Percentiles rank a stretch among this genome's conserved stretches.
phyloP scores from a whole-genome alignment of 495 filamentous ascomycete species.

The Lasiosphaeria miniovina region DNA sequence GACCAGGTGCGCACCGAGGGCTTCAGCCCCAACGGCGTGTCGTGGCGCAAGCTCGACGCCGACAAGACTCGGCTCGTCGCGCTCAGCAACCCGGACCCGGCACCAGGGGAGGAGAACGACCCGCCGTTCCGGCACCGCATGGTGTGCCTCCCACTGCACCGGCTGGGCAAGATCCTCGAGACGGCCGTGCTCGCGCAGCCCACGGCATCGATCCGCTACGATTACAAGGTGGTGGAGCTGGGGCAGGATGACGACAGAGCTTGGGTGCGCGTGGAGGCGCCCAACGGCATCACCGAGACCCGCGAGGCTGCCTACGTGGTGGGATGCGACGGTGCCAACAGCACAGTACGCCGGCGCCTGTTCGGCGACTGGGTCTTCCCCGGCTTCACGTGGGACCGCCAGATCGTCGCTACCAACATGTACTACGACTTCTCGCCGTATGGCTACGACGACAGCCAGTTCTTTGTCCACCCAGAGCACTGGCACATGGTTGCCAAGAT shows the following conservation, averaged over 20 bases:
- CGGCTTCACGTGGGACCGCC: constrained; percentile 55
- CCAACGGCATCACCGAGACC: constrained; percentile 20
- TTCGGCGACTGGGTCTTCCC: constrained; percentile 54
- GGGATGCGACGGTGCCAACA: constrained; percentile 60
- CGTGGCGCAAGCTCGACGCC: constrained; percentile 47
- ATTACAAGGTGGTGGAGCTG: constrained; percentile 39
- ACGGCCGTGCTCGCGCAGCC: constrained; percentile 8
- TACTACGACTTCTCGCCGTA: constrained; percentile 25
- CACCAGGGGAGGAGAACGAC: constrained; percentile 5
- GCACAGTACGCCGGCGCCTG: constrained; percentile 49
- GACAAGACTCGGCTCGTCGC: constrained; percentile 32
- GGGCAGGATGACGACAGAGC: constrained; percentile 41
- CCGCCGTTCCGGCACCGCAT: constrained; percentile 42
- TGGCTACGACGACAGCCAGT: constrained; percentile 49
- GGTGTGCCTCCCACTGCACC: constrained; percentile 47
- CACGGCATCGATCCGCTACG: constrained; percentile 16
- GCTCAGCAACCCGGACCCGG: constrained; percentile 9
- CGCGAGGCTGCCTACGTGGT: constrained; percentile 43
- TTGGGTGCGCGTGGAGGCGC: constrained; percentile 43
- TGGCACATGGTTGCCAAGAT: constrained; percentile 55
- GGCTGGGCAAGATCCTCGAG: constrained; percentile 32
- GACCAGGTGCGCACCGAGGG: constrained; percentile 42
- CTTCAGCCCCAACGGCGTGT: constrained; percentile 41
- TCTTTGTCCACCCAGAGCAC: constrained; percentile 50
- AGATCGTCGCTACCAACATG: constrained; percentile 61